phyloP scores from a whole-genome alignment of 2,329 filamentous ascomycete genomes.

The Fusarium robinianum region DNA sequence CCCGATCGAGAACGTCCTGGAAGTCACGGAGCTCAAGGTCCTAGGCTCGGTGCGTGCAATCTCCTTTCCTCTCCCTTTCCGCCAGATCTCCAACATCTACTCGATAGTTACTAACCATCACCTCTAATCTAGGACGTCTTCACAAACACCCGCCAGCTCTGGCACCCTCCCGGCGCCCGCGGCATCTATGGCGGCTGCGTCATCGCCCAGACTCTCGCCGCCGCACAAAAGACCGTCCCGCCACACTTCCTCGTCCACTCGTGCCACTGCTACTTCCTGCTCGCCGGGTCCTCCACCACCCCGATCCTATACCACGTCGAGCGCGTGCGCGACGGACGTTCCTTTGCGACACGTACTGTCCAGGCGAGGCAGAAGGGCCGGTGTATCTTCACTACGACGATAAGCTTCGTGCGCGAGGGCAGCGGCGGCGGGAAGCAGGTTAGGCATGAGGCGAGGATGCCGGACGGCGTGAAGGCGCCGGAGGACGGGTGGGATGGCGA shows the following conservation, averaged over 20 bases:
- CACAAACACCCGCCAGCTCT: constrained; percentile 89
- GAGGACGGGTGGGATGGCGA: constrained; percentile 49
- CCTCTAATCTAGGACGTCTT: constrained; percentile 72
- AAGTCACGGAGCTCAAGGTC: constrained; percentile 77
- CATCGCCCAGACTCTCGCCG: constrained; percentile 87
- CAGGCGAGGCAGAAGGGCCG: constrained; percentile 87
- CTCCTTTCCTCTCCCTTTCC: background rate
- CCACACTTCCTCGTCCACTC: constrained; percentile 82
- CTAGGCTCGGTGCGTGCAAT: constrained; percentile 69
- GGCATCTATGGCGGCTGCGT: constrained; percentile 93
- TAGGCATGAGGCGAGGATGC: constrained; percentile 67
- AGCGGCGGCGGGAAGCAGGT: constrained; percentile 59
- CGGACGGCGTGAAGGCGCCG: constrained; percentile 47
- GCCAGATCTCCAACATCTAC: no score
- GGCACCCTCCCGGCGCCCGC: constrained; percentile 89
- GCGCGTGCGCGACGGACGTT: constrained; percentile 85
- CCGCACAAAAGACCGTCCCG: constrained; percentile 86
- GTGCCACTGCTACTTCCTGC: constrained; percentile 99
- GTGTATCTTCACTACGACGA: constrained; percentile 93
- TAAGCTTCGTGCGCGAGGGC: constrained; percentile 78
- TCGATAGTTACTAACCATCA: background rate
- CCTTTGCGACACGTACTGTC: constrained; percentile 92
- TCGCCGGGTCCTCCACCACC: constrained; percentile 81
- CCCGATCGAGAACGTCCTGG: constrained; percentile 85
- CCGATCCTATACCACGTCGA: constrained; percentile 96